Base-by-base conservation (phyloP, 192 early-diverging fungal species). In the Phycomyces blakesleeanus region DNA sequence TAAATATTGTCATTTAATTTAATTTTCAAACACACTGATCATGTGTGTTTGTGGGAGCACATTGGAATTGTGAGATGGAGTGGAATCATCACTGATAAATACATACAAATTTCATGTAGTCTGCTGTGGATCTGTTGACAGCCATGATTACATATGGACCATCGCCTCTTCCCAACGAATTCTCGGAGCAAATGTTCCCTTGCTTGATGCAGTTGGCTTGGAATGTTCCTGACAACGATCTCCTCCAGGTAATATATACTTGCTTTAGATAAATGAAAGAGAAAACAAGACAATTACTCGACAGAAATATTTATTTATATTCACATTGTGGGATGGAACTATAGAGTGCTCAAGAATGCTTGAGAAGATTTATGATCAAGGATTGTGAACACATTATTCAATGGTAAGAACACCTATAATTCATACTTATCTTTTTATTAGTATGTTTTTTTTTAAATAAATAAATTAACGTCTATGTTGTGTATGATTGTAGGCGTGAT, bases 331-430 rank as follows among this genome's bases (percentile, higher is more conserved):
- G 29, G 29, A 7, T 7, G 29, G 29, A 7, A 34, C 7, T 34
- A 2, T 55, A 72, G 44, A 95, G 89, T 63, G 92, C 92, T 6
- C 89, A 95, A 76, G 81, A 91, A 38, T 93, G 90, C 29, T 74
- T 98, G 15, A 90, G 86, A 55, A 81, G 78, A 37, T 81, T 96
- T 61, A 80, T 98, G 24, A 76, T 87, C 52, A 89, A 93, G 55
- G 93, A 93, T 68, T 69, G 85, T 49, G 71, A 80, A 24, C 83
- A 90, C 27, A 76, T 98, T 66, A 76, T 84, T 16, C 76, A 81
- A 53, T 98, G 95, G 95, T 85, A 79, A 41, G 73, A 14, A 40
- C 8, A 73, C 1, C 6, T 4, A 51, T 34, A 2, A 34, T 34
- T 7, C 7, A 5, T 34, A 5, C 7, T 34, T 34, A 5, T 34